Percentiles rank a stretch among this genome's conserved stretches.
These are phyloP conservation scores for Dothideomycetes sp. DNA, from an alignment of 2,329 filamentous ascomycete species.

Conservation along the genomic window DNA sequence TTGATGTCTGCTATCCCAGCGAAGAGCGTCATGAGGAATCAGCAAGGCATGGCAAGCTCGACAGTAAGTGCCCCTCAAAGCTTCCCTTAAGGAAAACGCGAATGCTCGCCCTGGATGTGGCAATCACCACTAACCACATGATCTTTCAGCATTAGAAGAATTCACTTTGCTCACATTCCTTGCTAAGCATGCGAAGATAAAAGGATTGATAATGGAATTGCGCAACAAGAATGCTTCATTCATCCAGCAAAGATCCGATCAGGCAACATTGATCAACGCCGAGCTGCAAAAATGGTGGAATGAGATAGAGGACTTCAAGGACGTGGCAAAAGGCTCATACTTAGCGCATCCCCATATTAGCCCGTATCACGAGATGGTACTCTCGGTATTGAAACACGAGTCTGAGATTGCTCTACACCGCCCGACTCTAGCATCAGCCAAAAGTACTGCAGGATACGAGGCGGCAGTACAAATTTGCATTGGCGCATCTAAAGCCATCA, in stretches of 20 bases:
- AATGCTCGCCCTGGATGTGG: no score
- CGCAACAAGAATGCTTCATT: slow-evolving; percentile 43
- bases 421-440: slow-evolving; percentile 37
- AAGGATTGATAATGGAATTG: slow-evolving; percentile 41
- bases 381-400: slow-evolving; percentile 38
- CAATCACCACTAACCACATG: slow-evolving; percentile 9
- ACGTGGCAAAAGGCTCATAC: no score
- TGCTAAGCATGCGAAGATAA: slow-evolving; percentile 37
- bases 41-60: no score
- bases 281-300: slow-evolving; percentile 43
- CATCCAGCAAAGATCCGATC: slow-evolving; percentile 34
- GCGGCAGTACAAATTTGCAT: slow-evolving; percentile 42
- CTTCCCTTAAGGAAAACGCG: no score
- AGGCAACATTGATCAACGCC: slow-evolving; percentile 35
- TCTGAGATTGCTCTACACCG: slow-evolving; percentile 41
- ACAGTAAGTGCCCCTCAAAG: no score
- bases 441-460: slow-evolving; percentile 32
- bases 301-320: slow-evolving; percentile 39
- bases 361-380: slow-evolving; percentile 29
- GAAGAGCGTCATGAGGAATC: slow-evolving; percentile 37
- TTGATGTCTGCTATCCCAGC: slow-evolving; percentile 46
- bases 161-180: slow-evolving; percentile 21
- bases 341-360: no score
- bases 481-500: slow-evolving; percentile 37
- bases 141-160: slow-evolving; percentile 8